Evolutionary conservation across 768 basidiomycete genomes (phyloP), one percentile per base, ranked within the genome.

Genomic region (Pleurotus ostreatus): DNA sequence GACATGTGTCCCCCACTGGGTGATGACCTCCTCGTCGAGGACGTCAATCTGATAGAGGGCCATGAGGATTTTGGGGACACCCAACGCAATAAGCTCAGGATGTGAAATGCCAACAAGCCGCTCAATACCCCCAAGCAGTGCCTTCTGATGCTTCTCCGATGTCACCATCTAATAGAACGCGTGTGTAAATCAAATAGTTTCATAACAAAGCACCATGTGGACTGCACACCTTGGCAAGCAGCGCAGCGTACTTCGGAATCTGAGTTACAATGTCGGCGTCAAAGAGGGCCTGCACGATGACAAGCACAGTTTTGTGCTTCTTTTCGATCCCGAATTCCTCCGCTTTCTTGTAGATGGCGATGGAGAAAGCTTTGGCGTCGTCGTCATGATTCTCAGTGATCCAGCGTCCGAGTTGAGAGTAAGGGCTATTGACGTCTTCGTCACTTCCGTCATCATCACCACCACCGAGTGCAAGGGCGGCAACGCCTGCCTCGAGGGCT

Each of bases 111-210:
- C 96, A 49, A 90, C 83, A 49, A 82, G 77, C 15, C 92, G 89
- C 68, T 99, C 97, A 48, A 98, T 74, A 52, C 97, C 97, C 23
- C 97, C 97, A 5, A 98, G 79, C 26, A 99, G 75, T 0, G 94
- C 78, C 72, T 98, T 99, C 70, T 97, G 93, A 64, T 96, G 92
- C 70, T 94, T 98, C 77, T 98, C 96, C 2, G 89, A 88, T 0
- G 88, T 88, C 48, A 91, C 85, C 80, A 95, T 82, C 92, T 95
- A 56, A 47, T 6, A 20, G 49, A 49, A 4, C 26, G 38, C 58
- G 11, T 66, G 60, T 43, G 58, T 59, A 26, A 53, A 9, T 15
- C 4, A 11, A 46, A 6, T 11, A n/a, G 38, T n/a, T 12, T 16
- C 22, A 1, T 5, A 45, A 40, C 2, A 38, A 43, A 53, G 22